Percentiles rank a stretch among this genome's conserved stretches.
Conservation (phyloP, 2,329 filamentous ascomycete species). For the Blumeria hordei region DNA sequence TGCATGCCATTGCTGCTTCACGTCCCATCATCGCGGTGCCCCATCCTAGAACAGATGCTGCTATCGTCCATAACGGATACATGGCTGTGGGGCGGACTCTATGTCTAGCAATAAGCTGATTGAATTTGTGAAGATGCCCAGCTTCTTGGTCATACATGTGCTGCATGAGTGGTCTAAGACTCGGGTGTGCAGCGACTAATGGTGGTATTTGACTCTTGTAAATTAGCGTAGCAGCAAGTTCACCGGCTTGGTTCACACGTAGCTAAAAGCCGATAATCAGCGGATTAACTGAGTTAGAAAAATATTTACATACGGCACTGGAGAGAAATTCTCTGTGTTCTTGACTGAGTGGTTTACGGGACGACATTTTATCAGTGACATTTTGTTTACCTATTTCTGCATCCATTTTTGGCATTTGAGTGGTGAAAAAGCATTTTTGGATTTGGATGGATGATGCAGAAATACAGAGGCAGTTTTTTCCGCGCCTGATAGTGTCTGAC, state of each 20-base stretch:
- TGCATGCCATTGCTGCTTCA: slow-evolving; percentile 95
- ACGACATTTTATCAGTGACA: slow-evolving; percentile 7
- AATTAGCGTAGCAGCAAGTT: slow-evolving; percentile 88
- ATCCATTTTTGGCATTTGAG: slow-evolving; percentile 1
- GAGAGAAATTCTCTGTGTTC: slow-evolving; percentile 54
- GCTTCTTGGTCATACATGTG: slow-evolving; percentile 98
- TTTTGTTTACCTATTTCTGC: too few relatives aligned
- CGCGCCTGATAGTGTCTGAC: too few relatives aligned
- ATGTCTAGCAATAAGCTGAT: slow-evolving; percentile 57
- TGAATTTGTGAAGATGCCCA: slow-evolving; percentile 69
- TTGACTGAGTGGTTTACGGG: slow-evolving; percentile 29
- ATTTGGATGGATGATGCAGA: too few relatives aligned
- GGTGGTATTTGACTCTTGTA: slow-evolving; percentile 73
- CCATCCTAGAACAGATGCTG: slow-evolving; percentile 70
- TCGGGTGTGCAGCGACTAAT: slow-evolving; percentile 57
- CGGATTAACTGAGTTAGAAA: background rate
- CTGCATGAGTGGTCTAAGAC: slow-evolving; percentile 72
- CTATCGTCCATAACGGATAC: slow-evolving; percentile 68
- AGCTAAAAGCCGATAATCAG: slow-evolving; percentile 24
- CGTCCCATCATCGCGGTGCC: slow-evolving; percentile 68
- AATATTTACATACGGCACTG: slow-evolving; percentile 31
- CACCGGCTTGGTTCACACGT: slow-evolving; percentile 90
- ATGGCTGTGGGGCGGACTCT: slow-evolving; percentile 79
- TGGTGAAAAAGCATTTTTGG: slow-evolving; percentile 7
- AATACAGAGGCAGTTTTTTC: too few relatives aligned